Base-by-base conservation (phyloP, 2,329 filamentous ascomycete species). In the Aureobasidium subglaciale region DNA sequence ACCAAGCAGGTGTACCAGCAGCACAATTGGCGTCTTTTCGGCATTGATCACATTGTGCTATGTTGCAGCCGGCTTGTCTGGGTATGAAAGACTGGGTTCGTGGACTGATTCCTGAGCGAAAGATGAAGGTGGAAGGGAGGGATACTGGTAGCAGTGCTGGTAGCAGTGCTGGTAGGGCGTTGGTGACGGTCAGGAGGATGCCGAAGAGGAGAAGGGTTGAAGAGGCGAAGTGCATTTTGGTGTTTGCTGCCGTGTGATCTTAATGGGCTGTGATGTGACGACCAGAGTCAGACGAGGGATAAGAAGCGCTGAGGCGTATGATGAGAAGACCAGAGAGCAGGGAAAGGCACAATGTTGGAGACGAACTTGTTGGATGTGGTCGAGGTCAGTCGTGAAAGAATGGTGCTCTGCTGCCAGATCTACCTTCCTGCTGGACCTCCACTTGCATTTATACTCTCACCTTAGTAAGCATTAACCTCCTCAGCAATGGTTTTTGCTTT, bases 1-100 rank as follows among this genome's bases (percentile, higher is more conserved):
- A 54, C 50, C 50, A 54, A 11, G 27, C 27, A 16, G 50, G 50
- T 16, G 50, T 54, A 1, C 50, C 50, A 4, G 37, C 27, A 43
- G 20, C 27, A 7, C 50, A 54, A 0, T 15, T 7, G 50, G 18
- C n/a, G 9, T 16, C 10, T 18, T 34, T 18, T 9, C 38, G 38
- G 15, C 50, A 54, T 5, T 18, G 15, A 11, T 54, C 38, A 7
- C 50, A 54, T 35, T 43, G 27, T 43, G 50, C 27, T 24, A 24
- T 11, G 27, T 43, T 43, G n/a, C 50, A 54, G 37, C 37, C 38
- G 15, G 10, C 18, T 27, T 54, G 50, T 43, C 38, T 42, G 25
- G 16, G 4, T 5, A 24, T 8, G 1, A 35, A 8, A 16, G 13
- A 9, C 8, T 6, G 29, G 10, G 25, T 10, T n/a, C 11, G 22